Evolutionary conservation across 73 alveolate species (phyloP).

Genomic region (Paramecium pentaurelia): DNA sequence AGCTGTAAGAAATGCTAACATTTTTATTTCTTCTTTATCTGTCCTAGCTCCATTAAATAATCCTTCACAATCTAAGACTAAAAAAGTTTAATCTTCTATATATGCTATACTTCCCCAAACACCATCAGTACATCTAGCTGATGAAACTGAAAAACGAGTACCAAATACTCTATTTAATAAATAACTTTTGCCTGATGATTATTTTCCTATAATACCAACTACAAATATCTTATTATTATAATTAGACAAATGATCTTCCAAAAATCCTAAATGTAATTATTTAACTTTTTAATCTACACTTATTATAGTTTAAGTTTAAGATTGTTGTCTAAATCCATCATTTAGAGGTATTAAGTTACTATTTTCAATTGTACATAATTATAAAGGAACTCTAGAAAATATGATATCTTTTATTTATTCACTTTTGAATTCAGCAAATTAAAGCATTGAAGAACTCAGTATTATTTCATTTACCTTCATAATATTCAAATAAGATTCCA

Average conservation of each 20-base stretch:
- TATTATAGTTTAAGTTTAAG: background rate
- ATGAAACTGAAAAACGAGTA: slow-evolving; percentile 73
- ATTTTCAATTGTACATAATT: slow-evolving; percentile 21
- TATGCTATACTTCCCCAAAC: slow-evolving; percentile 68
- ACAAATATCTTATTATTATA: background rate
- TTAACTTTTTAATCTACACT: background rate
- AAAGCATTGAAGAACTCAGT: background rate
- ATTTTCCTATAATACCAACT: slow-evolving; percentile 55
- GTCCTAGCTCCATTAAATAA: slow-evolving; percentile 68
- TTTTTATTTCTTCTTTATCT: slow-evolving; percentile 70
- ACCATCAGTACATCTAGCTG: slow-evolving; percentile 83
- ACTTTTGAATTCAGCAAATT: background rate
- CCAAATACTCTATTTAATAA: slow-evolving; percentile 75
- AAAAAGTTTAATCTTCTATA: background rate
- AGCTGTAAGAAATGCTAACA: slow-evolving; percentile 60
- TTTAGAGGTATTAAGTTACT: background rate
- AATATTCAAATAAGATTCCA: background rate
- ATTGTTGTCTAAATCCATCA: background rate
- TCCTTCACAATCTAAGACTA: slow-evolving; percentile 79
- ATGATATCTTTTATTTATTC: background rate
- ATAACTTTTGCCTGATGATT: slow-evolving; percentile 75
- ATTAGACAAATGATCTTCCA: background rate
- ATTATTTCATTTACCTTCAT: background rate
- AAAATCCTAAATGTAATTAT: background rate
- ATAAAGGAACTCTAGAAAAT: background rate